Base-by-base conservation (phyloP, 2,329 filamentous ascomycete genomes). In the Bertia moriformis region DNA sequence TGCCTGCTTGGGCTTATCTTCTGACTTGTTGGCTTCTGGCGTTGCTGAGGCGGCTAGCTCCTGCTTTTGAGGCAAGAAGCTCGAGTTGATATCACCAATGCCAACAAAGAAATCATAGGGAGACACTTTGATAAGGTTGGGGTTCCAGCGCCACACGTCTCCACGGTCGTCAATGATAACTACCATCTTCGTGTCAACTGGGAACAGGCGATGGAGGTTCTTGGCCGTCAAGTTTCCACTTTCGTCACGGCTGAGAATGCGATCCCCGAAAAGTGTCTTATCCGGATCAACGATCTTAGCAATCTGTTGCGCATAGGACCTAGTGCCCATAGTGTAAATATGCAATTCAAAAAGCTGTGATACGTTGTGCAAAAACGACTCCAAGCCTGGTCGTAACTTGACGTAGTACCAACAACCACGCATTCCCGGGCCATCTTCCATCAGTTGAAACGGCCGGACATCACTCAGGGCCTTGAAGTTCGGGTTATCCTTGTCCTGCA, bases 21-120 rank as follows among this genome's bases (percentile, higher is more conserved):
- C 41, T 14, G 17, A 30, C 14, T 40, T 38, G 37, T 24, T 46
- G 39, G 13, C 47, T 37, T 39, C 47, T 50, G 19, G 41, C 40
- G 33, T 40, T 43, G 18, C 40, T 43, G 27, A 20, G 38, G 4
- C 41, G 40, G 13, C 44, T 43, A 14, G 42, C 37, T 51, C 37
- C 54, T 52, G 15, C 49, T 48, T 71, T 51, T 80, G 78, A 1
- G 77, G 77, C 43, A 82, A 52, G 51, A 82, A 82, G 48, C 73
- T 79, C 24, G 76, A 76, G 55, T 82, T 82, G 62, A 82, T 82
- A 53, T 82, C 77, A 40, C 77, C 77, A 44, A 80, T 78, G n/a
- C 77, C 77, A 4, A 78, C 71, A 49, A 81, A 82, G 56, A 82
- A 82, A 49, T 81, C 76, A 52, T 78, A 82, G 2, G 74, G 71